A percentile compares a stretch with the other conserved stretches of the same genome.
These are phyloP conservation scores for Phytophthora sp. DNA, from an alignment of 352 stramenopile genomes.

Conservation along the genomic window DNA sequence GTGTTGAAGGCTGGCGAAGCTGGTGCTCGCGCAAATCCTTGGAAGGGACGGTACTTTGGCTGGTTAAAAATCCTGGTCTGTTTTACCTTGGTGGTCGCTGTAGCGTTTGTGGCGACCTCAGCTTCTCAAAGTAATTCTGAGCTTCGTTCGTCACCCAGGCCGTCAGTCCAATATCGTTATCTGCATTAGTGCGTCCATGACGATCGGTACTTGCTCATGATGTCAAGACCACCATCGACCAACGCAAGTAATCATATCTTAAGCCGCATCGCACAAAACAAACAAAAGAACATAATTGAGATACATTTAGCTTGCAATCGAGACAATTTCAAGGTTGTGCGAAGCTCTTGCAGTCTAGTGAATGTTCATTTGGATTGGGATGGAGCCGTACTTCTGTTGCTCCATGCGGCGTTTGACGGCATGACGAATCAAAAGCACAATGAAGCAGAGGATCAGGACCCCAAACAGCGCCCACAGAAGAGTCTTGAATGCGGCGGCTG, in stretches of 20 bases:
- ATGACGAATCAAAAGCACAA: slow-evolving; percentile 43
- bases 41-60: no score
- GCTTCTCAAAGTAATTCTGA: slow-evolving; percentile 53
- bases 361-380: slow-evolving; percentile 32
- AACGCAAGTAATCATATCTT: slow-evolving; percentile 39
- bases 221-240: slow-evolving; percentile 51
- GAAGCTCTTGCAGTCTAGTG: slow-evolving; percentile 6
- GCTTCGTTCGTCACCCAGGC: slow-evolving; percentile 49
- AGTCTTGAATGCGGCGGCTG: slow-evolving; percentile 19
- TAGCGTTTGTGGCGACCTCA: slow-evolving; percentile 58
- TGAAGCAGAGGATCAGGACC: slow-evolving; percentile 46
- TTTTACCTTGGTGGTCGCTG: neutral
- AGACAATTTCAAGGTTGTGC: neutral
- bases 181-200: slow-evolving; percentile 49
- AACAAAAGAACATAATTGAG: neutral
- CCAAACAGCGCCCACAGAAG: slow-evolving; percentile 51
- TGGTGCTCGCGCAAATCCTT: no score
- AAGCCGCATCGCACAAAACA: neutral
- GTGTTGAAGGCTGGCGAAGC: no score
- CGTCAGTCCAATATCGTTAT: slow-evolving; percentile 63
- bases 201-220: slow-evolving; percentile 50
- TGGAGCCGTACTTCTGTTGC: slow-evolving; percentile 30
- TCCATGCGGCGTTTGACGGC: slow-evolving; percentile 28
- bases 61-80: no score
- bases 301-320: neutral